A percentile compares a stretch with the other conserved stretches of the same genome.
These are phyloP conservation scores for Diospyros lotus DNA, from an alignment of 148 eudicot genomes.

Conservation along the genomic window DNA sequence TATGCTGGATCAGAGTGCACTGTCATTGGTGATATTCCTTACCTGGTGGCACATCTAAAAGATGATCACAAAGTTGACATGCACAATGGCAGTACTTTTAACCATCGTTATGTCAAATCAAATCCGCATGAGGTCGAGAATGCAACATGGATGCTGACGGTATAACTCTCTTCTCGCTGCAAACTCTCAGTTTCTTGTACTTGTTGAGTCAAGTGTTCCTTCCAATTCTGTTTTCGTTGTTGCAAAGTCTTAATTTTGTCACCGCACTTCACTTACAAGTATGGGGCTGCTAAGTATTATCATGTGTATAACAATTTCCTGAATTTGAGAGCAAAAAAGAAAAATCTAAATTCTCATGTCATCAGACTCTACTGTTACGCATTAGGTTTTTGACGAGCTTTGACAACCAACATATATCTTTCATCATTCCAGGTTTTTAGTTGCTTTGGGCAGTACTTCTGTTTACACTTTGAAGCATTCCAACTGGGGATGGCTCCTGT, in stretches of 20 bases:
- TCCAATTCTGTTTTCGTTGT: too few species aligned
- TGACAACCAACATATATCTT: neutral
- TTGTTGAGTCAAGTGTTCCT: too few species aligned
- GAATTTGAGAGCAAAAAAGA: too few species aligned
- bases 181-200: neutral
- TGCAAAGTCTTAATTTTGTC: too few species aligned
- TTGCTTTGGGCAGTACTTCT: slow-evolving; percentile 53
- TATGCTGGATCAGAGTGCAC: slow-evolving; percentile 71
- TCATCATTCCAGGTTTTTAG: slow-evolving; percentile 37
- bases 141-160: slow-evolving; percentile 66
- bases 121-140: too few species aligned
- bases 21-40: slow-evolving; percentile 67
- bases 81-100: slow-evolving; percentile 64
- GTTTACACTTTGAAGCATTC: slow-evolving; percentile 61
- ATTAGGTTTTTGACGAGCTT: neutral
- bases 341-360: too few species aligned
- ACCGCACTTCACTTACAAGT: too few species aligned
- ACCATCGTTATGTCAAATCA: slow-evolving; percentile 86
- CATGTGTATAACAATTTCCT: too few species aligned
- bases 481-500: too few species aligned
- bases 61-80: too few species aligned
- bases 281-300: too few species aligned
- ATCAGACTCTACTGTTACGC: too few species aligned
- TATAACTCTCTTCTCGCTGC: slow-evolving; percentile 13
- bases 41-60: slow-evolving; percentile 53